These are phyloP conservation scores for Trichoderma simmonsii DNA, from an alignment of 2,329 filamentous ascomycete species.

Conservation along the genomic window DNA sequence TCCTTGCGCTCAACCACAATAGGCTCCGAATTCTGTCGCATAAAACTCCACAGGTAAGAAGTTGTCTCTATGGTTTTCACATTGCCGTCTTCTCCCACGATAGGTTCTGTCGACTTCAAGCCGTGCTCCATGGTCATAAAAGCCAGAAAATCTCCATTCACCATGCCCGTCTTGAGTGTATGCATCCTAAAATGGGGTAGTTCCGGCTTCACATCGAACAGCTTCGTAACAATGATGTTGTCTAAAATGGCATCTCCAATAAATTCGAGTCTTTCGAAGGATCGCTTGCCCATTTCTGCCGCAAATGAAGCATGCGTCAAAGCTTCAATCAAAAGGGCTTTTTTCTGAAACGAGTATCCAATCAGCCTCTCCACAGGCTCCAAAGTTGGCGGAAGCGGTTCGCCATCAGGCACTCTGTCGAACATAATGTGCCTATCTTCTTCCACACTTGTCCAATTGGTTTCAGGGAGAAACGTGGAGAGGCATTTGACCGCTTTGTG, in stretches of 20 bases:
- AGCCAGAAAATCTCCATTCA: constrained; percentile 76
- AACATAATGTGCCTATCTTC: constrained; percentile 44
- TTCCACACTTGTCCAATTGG: constrained; percentile 50
- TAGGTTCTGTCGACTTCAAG: constrained; percentile 25
- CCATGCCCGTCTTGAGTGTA: constrained; percentile 68
- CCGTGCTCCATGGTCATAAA: constrained; percentile 62
- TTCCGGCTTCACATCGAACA: constrained; percentile 48
- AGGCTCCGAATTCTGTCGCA: constrained; percentile 55
- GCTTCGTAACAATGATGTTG: constrained; percentile 63
- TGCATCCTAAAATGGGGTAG: constrained; percentile 64
- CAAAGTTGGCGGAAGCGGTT: constrained; percentile 40
- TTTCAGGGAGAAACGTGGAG: constrained; percentile 60
- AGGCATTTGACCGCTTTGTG: constrained; percentile 62
- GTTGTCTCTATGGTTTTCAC: constrained; percentile 23
- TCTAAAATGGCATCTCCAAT: constrained; percentile 85
- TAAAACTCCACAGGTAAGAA: constrained; percentile 64
- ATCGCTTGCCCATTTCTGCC: constrained; percentile 38
- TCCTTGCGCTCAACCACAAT: constrained; percentile 47
- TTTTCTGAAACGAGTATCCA: constrained; percentile 68
- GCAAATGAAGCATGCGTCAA: constrained; percentile 70
- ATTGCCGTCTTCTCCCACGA: constrained; percentile 18
- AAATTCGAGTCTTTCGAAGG: constrained; percentile 77
- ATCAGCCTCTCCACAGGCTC: constrained; percentile 60
- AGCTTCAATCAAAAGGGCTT: constrained; percentile 69
- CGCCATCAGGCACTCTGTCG: constrained; percentile 34